phyloP scores from a whole-genome alignment of 2,329 filamentous ascomycete species.

The Aspergillus pseudotamarii region DNA sequence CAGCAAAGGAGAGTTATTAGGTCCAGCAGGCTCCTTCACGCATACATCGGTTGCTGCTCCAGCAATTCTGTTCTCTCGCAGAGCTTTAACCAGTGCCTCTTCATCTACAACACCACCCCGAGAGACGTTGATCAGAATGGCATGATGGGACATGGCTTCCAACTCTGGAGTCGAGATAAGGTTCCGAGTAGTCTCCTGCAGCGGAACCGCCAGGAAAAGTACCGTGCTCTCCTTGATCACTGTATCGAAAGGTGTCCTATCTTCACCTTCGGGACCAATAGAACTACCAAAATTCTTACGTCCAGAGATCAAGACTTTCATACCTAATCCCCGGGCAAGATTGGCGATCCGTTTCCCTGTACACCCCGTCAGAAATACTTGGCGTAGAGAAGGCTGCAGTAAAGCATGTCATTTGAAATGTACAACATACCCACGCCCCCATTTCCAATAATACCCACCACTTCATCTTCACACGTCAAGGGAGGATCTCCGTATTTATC shows the following conservation, averaged over 20 bases:
- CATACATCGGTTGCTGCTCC: slow-evolving; percentile 58
- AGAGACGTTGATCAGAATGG: slow-evolving; percentile 53
- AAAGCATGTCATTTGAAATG: neutral
- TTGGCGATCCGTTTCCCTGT: slow-evolving; percentile 46
- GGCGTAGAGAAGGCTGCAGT: neutral
- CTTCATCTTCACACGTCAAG: slow-evolving; percentile 52
- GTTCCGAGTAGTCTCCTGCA: slow-evolving; percentile 35
- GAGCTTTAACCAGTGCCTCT: slow-evolving; percentile 48
- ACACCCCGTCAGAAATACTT: slow-evolving; percentile 3
- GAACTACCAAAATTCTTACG: slow-evolving; percentile 40
- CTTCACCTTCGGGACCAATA: slow-evolving; percentile 11
- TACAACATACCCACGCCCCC: slow-evolving; percentile 46
- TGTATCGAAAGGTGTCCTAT: slow-evolving; percentile 31
- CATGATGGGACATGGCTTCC: slow-evolving; percentile 46
- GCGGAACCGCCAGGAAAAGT: slow-evolving; percentile 35
- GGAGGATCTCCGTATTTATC: slow-evolving; percentile 39
- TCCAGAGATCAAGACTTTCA: slow-evolving; percentile 54
- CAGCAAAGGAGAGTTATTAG: slow-evolving; percentile 48
- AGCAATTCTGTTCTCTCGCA: slow-evolving; percentile 49
- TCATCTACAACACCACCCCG: slow-evolving; percentile 57
- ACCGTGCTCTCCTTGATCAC: slow-evolving; percentile 34
- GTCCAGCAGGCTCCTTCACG: slow-evolving; percentile 49
- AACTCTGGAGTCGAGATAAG: slow-evolving; percentile 45
- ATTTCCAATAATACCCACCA: slow-evolving; percentile 54
- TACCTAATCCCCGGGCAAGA: slow-evolving; percentile 50